Base-by-base conservation (phyloP, 257 asterid genomes). In the Echium plantagineum region DNA sequence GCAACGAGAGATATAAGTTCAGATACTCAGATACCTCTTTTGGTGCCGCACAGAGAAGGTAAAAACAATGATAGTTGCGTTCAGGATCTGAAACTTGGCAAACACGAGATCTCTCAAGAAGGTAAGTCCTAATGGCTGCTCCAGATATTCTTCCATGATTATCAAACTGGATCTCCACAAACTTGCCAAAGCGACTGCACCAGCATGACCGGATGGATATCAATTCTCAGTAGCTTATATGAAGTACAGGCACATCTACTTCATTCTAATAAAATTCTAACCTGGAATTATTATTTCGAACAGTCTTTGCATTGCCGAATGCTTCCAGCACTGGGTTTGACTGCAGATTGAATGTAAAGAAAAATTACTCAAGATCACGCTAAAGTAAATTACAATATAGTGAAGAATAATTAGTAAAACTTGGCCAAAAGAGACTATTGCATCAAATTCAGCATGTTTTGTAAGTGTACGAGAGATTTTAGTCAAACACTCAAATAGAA, bases 261-360 rank as follows among this genome's bases (percentile, higher is more conserved):
- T 42, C 10, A 42, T 42, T 42, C 16, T 42, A 42, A 42, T 42
- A 42, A 10, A 12, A 42, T 3, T 38, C 74, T 81, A 65, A 84
- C 98, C 98, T 91, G 55, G 98, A 91, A 77, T 91, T 91, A 83
- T 91, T 88, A 60, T 91, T 91, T 82, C 98, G 81, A 61, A 91
- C 96, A 26, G 98, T 91, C 85, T 91, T 91, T 63, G 98, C 98
- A 78, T 91, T 91, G 74, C 98, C 98, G 75, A 91, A 91, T 72
- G 98, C 98, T 82, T 91, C 98, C 58, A 91, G 96, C 55, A 91
- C 96, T 35, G 98, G 98, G 73, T 91, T 91, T 51, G 98, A 91
- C 98, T 91, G 95, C 85, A 91, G 42, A 21, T 49, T 3, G 18
- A 59, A 16, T 20, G 60, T 16, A 22, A 32, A 26, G 18, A 22